Conservation (phyloP, 192 early-diverging fungal genomes). For the Funneliformis geosporum region DNA sequence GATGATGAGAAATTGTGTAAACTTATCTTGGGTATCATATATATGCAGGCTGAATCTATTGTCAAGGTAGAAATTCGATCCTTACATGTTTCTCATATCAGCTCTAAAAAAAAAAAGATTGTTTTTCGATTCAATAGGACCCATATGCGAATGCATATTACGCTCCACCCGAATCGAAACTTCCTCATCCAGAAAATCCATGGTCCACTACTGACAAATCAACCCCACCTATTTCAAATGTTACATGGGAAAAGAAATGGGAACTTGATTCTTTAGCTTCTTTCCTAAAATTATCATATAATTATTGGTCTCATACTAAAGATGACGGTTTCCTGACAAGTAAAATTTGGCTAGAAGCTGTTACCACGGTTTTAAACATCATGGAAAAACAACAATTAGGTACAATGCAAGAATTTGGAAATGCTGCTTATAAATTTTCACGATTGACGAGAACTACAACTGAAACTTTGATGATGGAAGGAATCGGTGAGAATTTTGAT, state of each 20-base stretch:
- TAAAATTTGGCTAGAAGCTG: constrained; percentile 50
- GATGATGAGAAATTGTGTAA: neutral
- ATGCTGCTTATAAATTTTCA: constrained; percentile 30
- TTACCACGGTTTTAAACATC: constrained; percentile 42
- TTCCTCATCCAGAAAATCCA: constrained; percentile 37
- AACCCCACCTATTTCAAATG: constrained; percentile 38
- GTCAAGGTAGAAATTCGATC: neutral
- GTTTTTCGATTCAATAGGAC: constrained; percentile 31
- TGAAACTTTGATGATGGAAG: constrained; percentile 50
- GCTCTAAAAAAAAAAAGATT: neutral
- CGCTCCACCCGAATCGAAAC: constrained; percentile 47
- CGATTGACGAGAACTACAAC: constrained; percentile 36
- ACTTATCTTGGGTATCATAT: constrained; percentile 4
- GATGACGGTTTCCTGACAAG: constrained; percentile 43
- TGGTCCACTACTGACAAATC: constrained; percentile 46
- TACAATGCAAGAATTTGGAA: constrained; percentile 41
- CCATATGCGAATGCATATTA: constrained; percentile 71
- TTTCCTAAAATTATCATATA: constrained; percentile 58
- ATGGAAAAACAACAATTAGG: constrained; percentile 48
- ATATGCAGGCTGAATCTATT: constrained; percentile 12
- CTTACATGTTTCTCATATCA: neutral
- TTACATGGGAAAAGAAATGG: constrained; percentile 66
- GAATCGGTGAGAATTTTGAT: constrained; percentile 42
- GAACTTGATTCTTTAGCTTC: constrained; percentile 71
- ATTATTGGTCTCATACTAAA: constrained; percentile 54